Conservation (phyloP, 78 protist species). For the Dictyostelium firmibasis region DNA sequence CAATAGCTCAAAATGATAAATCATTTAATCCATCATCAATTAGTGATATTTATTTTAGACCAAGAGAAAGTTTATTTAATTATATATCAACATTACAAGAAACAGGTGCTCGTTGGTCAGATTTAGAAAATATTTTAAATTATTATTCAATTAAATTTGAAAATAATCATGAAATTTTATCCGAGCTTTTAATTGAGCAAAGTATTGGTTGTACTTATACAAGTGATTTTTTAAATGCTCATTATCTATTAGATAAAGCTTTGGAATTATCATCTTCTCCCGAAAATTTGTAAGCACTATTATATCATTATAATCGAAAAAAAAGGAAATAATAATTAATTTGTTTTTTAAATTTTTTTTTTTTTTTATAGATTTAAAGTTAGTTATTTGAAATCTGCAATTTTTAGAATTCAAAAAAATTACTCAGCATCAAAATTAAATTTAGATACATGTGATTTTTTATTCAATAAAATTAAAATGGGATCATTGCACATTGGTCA, state of each 20-base stretch:
- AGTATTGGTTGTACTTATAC: constrained; percentile 35
- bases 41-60: constrained; percentile 22
- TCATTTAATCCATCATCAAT: constrained; percentile 18
- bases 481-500: constrained; percentile 26
- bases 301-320: not conserved
- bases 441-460: constrained; percentile 68
- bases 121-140: constrained; percentile 34
- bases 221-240: constrained; percentile 11
- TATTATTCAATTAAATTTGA: constrained; percentile 11
- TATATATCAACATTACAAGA: constrained; percentile 64
- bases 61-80: constrained; percentile 27
- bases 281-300: constrained; percentile 16
- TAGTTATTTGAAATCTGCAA: constrained; percentile 51
- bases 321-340: too few species aligned
- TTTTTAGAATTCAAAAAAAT: constrained; percentile 68
- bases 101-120: constrained; percentile 65
- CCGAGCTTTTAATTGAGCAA: constrained; percentile 56
- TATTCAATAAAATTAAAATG: constrained; percentile 23
- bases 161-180: constrained; percentile 39
- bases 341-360: not conserved
- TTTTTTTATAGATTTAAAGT: constrained; percentile 32
- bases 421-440: constrained; percentile 63
- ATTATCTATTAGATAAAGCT: constrained; percentile 24
- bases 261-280: constrained; percentile 35
- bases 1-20: not conserved